Percentiles rank a stretch among this genome's conserved stretches.
These are phyloP conservation scores for Dichotomocladium elegans DNA, from an alignment of 371 early-diverging fungal genomes.

Conservation along the genomic window DNA sequence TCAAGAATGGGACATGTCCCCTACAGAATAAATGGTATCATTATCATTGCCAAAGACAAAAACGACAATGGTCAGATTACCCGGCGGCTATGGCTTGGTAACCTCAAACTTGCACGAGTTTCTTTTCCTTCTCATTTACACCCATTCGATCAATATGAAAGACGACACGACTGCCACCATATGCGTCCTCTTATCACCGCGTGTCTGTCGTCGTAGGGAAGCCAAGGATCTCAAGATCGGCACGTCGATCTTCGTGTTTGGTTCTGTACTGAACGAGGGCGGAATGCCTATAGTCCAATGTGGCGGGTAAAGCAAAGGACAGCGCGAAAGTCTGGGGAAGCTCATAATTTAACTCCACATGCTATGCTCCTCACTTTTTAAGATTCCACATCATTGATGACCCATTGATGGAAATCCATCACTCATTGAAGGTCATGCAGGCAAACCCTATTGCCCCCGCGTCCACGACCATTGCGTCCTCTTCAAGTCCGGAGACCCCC, in stretches of 20 bases:
- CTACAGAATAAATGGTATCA: too few relatives aligned
- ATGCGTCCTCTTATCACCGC: slow-evolving; percentile 9
- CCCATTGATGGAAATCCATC: slow-evolving; percentile 10
- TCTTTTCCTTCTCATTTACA: too few relatives aligned
- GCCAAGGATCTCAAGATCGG: not conserved
- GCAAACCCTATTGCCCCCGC: too few relatives aligned
- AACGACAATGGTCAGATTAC: too few relatives aligned
- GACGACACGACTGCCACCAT: slow-evolving; percentile 19
- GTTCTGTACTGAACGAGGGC: not conserved
- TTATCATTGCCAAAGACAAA: too few relatives aligned
- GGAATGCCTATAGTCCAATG: not conserved
- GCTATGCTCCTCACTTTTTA: not conserved
- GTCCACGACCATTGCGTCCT: too few relatives aligned
- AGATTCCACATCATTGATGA: slow-evolving; percentile 14
- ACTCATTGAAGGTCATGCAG: slow-evolving; percentile 8
- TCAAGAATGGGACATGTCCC: too few relatives aligned
- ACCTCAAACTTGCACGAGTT: too few relatives aligned
- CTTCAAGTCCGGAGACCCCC: too few relatives aligned
- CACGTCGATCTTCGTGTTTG: slow-evolving; percentile 13
- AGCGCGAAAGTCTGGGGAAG: too few relatives aligned
- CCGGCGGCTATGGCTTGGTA: too few relatives aligned
- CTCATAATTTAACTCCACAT: not conserved
- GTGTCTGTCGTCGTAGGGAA: slow-evolving; percentile 6
- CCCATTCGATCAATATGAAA: too few relatives aligned
- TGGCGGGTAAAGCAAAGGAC: slow-evolving; percentile 6